Percentiles rank a stretch among this genome's conserved stretches.
Conservation (phyloP, 2,329 filamentous ascomycete species). For the Cercospora zeae-maydis region DNA sequence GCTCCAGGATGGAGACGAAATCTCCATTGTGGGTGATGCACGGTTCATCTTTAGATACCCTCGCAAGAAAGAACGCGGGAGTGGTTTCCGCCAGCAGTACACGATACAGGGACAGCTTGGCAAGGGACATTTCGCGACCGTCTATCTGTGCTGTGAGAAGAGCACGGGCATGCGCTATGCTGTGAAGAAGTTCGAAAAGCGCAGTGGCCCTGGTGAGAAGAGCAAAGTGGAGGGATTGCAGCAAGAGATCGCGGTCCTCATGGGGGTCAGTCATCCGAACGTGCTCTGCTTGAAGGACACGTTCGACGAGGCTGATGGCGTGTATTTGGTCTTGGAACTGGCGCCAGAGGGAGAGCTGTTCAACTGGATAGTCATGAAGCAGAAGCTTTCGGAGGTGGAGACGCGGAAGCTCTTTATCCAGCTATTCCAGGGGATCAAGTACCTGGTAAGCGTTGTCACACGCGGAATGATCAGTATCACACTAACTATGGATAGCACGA, state of each 20-base stretch:
- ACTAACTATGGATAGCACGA: conserved; percentile 67
- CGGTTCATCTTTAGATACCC: conserved; percentile 93
- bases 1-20: conserved; percentile 83
- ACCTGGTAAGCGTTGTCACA: conserved; percentile 63
- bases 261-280: conserved; percentile 94
- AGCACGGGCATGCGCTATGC: conserved; percentile 77
- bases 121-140: conserved; percentile 92
- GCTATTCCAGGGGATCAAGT: conserved; percentile 90
- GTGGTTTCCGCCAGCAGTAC: conserved; percentile 82
- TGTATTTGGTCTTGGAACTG: conserved; percentile 87
- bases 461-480: conserved; percentile 8
- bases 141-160: conserved; percentile 87
- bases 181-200: conserved; percentile 91
- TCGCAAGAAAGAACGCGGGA: conserved; percentile 62
- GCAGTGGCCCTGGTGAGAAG: conserved; percentile 73
- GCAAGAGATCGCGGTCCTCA: conserved; percentile 93
- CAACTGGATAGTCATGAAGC: conserved; percentile 87
- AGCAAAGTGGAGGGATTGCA: conserved; percentile 82
- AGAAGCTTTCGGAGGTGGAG: conserved; percentile 80
- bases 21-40: conserved; percentile 78
- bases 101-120: conserved; percentile 79
- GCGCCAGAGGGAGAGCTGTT: conserved; percentile 92
- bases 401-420: conserved; percentile 84
- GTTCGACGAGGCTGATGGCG: conserved; percentile 84
- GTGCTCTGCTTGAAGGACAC: conserved; percentile 91